phyloP scores from a whole-genome alignment of 768 basidiomycete species.

The Trametopsis cervina region DNA sequence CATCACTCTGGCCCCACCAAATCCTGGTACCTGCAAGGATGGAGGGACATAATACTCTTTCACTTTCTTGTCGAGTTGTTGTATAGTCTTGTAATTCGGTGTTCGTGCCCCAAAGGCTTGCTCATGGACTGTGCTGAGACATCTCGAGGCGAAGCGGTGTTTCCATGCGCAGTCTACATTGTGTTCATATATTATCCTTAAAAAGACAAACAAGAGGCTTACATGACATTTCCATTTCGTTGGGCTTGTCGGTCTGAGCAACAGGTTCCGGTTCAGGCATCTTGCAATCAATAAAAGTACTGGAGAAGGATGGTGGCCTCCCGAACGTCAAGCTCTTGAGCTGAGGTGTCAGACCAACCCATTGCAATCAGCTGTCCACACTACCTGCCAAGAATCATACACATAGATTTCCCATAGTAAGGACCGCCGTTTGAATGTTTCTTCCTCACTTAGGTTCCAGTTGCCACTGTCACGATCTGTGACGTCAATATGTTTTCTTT shows the following conservation, averaged over 20 bases:
- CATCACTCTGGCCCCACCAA: constrained; percentile 31
- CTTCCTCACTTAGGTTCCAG: constrained; percentile 51
- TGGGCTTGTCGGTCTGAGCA: constrained; percentile 35
- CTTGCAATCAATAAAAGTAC: constrained; percentile 49
- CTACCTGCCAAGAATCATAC: constrained; percentile 67
- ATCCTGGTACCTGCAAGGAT: constrained; percentile 57
- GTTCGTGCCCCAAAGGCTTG: constrained; percentile 60
- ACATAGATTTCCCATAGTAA: constrained; percentile 61
- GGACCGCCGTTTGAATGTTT: constrained; percentile 51
- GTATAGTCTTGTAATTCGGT: constrained; percentile 53
- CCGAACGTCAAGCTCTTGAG: constrained; percentile 66
- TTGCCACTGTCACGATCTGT: constrained; percentile 62
- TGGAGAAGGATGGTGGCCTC: constrained; percentile 58
- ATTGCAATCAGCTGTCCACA: constrained; percentile 10
- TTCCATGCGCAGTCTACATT: constrained; percentile 61
- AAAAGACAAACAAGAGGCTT: constrained; percentile 19
- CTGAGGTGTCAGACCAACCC: neutral
- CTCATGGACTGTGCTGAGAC: constrained; percentile 59
- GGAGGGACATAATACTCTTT: constrained; percentile 58
- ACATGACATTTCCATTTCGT: constrained; percentile 59
- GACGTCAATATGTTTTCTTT: neutral
- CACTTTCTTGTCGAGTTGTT: constrained; percentile 61
- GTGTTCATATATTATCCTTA: neutral
- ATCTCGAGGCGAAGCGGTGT: constrained; percentile 57
- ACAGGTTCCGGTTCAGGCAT: constrained; percentile 35